Evolutionary conservation across 169 alveolate genomes (phyloP), one percentile per base, ranked within the genome.

Genomic region (Plasmodium cynomolgi): DNA sequence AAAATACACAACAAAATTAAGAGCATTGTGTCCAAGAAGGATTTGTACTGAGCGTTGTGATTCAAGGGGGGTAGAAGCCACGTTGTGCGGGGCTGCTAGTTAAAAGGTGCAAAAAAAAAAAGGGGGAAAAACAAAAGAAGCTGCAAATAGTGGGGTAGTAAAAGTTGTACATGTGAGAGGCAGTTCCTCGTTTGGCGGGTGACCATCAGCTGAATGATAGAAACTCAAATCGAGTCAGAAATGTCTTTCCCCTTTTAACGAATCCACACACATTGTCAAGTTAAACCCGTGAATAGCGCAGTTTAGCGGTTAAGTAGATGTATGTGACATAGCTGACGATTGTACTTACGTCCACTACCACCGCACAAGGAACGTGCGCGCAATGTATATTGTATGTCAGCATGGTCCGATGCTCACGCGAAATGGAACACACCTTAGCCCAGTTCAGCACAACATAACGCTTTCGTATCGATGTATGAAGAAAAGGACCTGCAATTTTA

Each of bases 21-120:
- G 81, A 86, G 72, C 47, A 86, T 54, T 15, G 93, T 86, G 7
- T 86, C 93, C 85, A 86, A 86, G 71, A 50, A 86, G 50, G 93
- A 86, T 47, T 75, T 75, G 56, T 75, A 86, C 71, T 86, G 34
- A 77, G n/a, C 77, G 37, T 9, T 68, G 7, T 3, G n/a, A 23
- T 23, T 29, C 20, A 68, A 31, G 79, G 33, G 44, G 72, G 2
- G 62, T 20, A 50, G 72, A 44, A 44, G 5, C 56, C n/a, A 11
- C n/a, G 17, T 44, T 44, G 56, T 44, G 3, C 56, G 56, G 56
- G 56, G 5, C 56, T 11, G 56, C 56, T n/a, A 44, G 11, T 0
- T 44, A 44, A 2, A 26, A 62, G 34, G 34, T 11, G 34, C 2
- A 62, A 7, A 20, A 62, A 62, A 62, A 62, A 62, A 62, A 62